A percentile compares a stretch with the other conserved stretches of the same genome.
Conservation (phyloP, 106 monocot species). For the Allium fistulosum region DNA sequence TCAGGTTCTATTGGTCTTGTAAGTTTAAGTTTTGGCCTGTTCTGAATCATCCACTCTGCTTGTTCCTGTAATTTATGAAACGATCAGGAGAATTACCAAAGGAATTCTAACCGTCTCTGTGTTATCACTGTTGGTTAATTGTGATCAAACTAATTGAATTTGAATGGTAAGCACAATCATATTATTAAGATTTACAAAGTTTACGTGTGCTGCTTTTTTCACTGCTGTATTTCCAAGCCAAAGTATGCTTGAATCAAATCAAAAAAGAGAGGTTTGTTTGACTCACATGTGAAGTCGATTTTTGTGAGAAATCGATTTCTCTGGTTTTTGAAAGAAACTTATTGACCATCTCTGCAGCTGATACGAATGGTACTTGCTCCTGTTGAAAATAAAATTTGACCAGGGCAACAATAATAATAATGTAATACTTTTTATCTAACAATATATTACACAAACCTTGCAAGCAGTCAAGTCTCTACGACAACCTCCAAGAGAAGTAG, state of each 20-base stretch:
- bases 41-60: slow-evolving; percentile 23
- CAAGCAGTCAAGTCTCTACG: slow-evolving; percentile 7
- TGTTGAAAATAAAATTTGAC: slow-evolving; percentile 11
- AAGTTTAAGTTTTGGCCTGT: slow-evolving; percentile 62
- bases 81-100: not conserved
- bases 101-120: too few relatives aligned
- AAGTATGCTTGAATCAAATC: too few relatives aligned
- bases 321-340: slow-evolving; percentile 75
- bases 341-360: slow-evolving; percentile 66
- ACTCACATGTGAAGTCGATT: slow-evolving; percentile 36
- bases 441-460: slow-evolving; percentile 22
- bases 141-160: too few relatives aligned
- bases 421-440: not conserved
- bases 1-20: slow-evolving; percentile 92
- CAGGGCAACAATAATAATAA: not conserved
- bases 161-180: too few relatives aligned
- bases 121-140: too few relatives aligned
- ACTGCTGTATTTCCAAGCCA: too few relatives aligned
- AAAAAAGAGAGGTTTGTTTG: not conserved
- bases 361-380: slow-evolving; percentile 36
- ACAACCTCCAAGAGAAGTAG: slow-evolving; percentile 12
- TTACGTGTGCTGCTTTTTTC: too few relatives aligned
- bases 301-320: slow-evolving; percentile 39
- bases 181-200: too few relatives aligned
- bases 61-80: slow-evolving; percentile 26